phyloP scores from a whole-genome alignment of 2,329 filamentous ascomycete genomes.

The Stagonosporopsis chrysanthemi region DNA sequence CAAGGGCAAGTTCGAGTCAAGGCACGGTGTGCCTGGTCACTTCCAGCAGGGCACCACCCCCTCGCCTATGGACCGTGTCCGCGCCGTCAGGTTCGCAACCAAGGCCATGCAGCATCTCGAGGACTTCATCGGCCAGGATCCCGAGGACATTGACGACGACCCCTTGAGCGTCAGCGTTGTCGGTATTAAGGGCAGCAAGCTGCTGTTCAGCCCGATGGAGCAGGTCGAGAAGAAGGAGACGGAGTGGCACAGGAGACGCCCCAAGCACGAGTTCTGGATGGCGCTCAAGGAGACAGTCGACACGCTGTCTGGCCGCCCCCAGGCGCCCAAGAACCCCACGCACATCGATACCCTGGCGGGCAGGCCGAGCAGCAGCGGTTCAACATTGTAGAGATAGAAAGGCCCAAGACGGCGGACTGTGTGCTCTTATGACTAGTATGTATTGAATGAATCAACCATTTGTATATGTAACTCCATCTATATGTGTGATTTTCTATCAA shows the following conservation, averaged over 20 bases:
- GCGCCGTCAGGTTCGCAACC: constrained; percentile 89
- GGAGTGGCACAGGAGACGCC: constrained; percentile 90
- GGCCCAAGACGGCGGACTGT: neutral
- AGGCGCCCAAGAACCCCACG: constrained; percentile 26
- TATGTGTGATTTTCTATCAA: neutral
- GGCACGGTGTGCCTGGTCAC: constrained; percentile 70
- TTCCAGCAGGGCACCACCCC: constrained; percentile 59
- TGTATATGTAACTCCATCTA: neutral
- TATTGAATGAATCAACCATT: neutral
- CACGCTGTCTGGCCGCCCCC: constrained; percentile 71
- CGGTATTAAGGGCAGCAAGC: constrained; percentile 87
- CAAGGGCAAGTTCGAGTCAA: constrained; percentile 88
- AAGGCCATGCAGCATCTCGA: constrained; percentile 95
- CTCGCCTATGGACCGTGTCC: constrained; percentile 93
- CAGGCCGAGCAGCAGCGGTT: constrained; percentile 24
- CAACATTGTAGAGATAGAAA: neutral
- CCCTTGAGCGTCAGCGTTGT: constrained; percentile 81
- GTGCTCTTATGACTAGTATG: constrained; percentile 4
- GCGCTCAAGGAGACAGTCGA: constrained; percentile 82
- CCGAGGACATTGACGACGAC: constrained; percentile 74
- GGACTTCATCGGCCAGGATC: constrained; percentile 69
- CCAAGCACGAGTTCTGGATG: constrained; percentile 86
- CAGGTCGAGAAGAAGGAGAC: constrained; percentile 82
- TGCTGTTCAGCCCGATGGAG: constrained; percentile 85
- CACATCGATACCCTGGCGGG: constrained; percentile 34